Percentiles rank a stretch among this genome's conserved stretches.
phyloP scores from a whole-genome alignment of 352 stramenopile species.

The Phytopythium aichiense region DNA sequence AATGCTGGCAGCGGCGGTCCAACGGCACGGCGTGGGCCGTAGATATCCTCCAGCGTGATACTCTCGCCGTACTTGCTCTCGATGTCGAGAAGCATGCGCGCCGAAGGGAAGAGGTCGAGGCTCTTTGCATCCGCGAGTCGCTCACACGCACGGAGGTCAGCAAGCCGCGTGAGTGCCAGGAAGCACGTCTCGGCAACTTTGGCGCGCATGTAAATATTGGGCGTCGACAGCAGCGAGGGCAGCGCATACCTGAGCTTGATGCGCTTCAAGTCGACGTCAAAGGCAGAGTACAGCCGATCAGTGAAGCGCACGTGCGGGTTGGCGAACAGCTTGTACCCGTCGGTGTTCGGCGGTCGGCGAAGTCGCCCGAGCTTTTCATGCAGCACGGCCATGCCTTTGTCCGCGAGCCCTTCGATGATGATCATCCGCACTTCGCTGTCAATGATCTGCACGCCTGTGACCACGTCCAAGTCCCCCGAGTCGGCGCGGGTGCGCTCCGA shows the following conservation, averaged over 20 bases:
- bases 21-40: constrained; percentile 20
- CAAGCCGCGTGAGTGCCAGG: constrained; percentile 61
- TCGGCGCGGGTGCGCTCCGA: constrained; percentile 49
- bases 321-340: constrained; percentile 57
- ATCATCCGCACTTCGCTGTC: constrained; percentile 85
- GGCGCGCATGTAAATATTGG: constrained; percentile 88
- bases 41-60: constrained; percentile 87
- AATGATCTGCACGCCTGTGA: constrained; percentile 86
- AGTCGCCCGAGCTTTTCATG: constrained; percentile 34
- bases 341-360: constrained; percentile 21
- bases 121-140: constrained; percentile 53
- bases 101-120: constrained; percentile 73
- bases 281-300: constrained; percentile 78
- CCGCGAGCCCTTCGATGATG: constrained; percentile 78
- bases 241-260: constrained; percentile 88
- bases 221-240: constrained; percentile 48
- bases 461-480: constrained; percentile 63
- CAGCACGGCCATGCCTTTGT: constrained; percentile 46
- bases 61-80: constrained; percentile 92
- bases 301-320: constrained; percentile 76
- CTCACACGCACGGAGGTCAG: constrained; percentile 53
- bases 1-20: not conserved
- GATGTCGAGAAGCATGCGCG: constrained; percentile 75
- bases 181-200: constrained; percentile 85
- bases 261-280: constrained; percentile 87